Conservation (phyloP, 2,329 filamentous ascomycete species). For the Coniochaeta ligniaria region DNA sequence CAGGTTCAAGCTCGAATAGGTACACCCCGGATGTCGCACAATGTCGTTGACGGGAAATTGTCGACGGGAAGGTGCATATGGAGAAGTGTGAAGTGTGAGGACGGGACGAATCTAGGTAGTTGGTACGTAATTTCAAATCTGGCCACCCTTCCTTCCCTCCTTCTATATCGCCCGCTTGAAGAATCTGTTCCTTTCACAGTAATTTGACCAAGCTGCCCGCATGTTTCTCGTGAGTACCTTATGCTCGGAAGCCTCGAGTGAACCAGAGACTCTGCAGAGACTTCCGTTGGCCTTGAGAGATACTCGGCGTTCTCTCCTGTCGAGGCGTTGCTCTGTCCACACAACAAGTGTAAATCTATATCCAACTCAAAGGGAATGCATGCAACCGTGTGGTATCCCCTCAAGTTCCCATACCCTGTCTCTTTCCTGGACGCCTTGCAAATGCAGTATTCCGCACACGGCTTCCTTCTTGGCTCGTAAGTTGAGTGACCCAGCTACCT, state of each 20-base stretch:
- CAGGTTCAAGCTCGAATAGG: not conserved
- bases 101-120: not conserved
- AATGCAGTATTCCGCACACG: conserved; percentile 12
- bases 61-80: not conserved
- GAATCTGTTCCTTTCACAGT: not conserved
- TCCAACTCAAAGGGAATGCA: conserved; percentile 7
- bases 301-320: not conserved
- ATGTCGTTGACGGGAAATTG: not conserved
- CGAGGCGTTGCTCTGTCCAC: not conserved
- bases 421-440: conserved; percentile 15
- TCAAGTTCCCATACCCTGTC: conserved; percentile 10
- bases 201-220: too few relatives aligned
- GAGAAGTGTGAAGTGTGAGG: too few relatives aligned
- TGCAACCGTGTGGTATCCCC: conserved; percentile 17
- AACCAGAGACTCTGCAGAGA: not conserved
- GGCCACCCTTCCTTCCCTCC: not conserved
- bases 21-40: not conserved
- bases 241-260: not conserved
- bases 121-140: not conserved
- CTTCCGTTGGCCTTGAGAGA: not conserved
- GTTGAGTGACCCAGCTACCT: not conserved
- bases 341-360: not conserved
- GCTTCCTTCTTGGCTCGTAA: not conserved
- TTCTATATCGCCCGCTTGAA: not conserved
- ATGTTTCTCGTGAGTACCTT: not conserved